These are phyloP conservation scores for Mycena indigotica DNA, from an alignment of 768 basidiomycete genomes.

Conservation along the genomic window DNA sequence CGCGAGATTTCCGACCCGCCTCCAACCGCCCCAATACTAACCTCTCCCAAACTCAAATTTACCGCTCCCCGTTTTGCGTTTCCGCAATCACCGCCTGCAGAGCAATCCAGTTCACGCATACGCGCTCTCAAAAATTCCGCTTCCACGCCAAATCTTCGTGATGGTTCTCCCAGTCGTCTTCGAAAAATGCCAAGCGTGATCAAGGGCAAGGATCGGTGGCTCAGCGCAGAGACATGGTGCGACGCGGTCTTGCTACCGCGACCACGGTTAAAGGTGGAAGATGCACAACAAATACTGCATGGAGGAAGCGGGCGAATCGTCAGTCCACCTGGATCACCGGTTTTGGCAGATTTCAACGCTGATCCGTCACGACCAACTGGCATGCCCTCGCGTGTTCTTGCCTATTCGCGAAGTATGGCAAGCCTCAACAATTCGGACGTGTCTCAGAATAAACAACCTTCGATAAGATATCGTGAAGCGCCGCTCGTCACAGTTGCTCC, in stretches of 20 bases:
- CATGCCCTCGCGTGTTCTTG: conserved; percentile 48
- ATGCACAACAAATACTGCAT: conserved; percentile 15
- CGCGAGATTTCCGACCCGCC: conserved; percentile 28
- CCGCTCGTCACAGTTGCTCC: conserved; percentile 4
- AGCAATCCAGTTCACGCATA: conserved; percentile 2
- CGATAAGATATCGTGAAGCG: conserved; percentile 8
- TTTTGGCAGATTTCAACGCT: conserved; percentile 26
- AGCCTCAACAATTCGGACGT: conserved; percentile 18
- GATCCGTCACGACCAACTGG: conserved; percentile 28
- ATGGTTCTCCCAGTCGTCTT: conserved; percentile 14
- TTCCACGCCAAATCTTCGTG: conserved; percentile 68
- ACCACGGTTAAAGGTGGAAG: conserved; percentile 63
- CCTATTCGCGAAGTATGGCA: conserved; percentile 42
- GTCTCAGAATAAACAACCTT: conserved; percentile 7
- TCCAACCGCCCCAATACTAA: conserved; percentile 24
- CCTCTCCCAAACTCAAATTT: conserved; percentile 34
- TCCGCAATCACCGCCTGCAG: conserved; percentile 14
- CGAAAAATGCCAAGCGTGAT: conserved; percentile 26
- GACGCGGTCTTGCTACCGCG: conserved; percentile 78
- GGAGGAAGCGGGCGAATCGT: conserved; percentile 39
- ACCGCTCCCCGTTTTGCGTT: conserved; percentile 17
- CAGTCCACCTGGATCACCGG: conserved; percentile 53
- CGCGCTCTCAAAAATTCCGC: conserved; percentile 53
- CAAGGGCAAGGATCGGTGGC: conserved; percentile 63
- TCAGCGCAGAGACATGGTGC: conserved; percentile 80